Percentiles rank a stretch among this genome's conserved stretches.
These are phyloP conservation scores for Sporisorium iseilematis-ciliati DNA, from an alignment of 1,284 basidiomycete species.

Conservation along the genomic window DNA sequence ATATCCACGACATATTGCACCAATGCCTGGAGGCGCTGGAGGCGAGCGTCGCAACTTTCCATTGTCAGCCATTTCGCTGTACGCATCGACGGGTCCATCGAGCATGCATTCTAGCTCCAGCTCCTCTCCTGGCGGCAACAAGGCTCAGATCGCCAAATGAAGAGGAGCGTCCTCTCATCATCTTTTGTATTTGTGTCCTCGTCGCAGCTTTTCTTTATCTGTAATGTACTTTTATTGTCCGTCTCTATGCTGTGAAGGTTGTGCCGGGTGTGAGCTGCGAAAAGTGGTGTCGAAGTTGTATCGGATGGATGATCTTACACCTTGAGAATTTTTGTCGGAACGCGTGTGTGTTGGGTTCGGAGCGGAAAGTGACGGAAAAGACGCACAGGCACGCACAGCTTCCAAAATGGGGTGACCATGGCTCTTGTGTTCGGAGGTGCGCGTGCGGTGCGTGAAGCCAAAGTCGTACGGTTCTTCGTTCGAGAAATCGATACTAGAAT, in stretches of 20 bases:
- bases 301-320: neutral
- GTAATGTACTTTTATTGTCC: conserved; percentile 6
- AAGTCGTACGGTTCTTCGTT: conserved; percentile 38
- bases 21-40: conserved; percentile 19
- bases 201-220: neutral
- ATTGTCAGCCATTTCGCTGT: conserved; percentile 44
- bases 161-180: neutral
- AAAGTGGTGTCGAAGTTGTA: neutral
- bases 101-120: conserved; percentile 27
- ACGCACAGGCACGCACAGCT: neutral
- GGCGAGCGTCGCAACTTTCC: conserved; percentile 43
- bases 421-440: neutral
- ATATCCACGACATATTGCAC: conserved; percentile 16
- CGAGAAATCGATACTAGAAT: conserved; percentile 23
- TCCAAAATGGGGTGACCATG: conserved; percentile 8
- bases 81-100: conserved; percentile 35
- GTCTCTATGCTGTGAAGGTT: neutral
- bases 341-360: neutral
- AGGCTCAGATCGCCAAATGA: conserved; percentile 30
- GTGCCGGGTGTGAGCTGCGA: neutral
- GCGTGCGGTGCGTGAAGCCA: conserved; percentile 5
- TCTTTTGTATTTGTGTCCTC: conserved; percentile 19
- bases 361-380: neutral
- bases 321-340: neutral
- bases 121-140: conserved; percentile 16